Evolutionary conservation across 371 early-diverging fungal genomes (phyloP).

Genomic region (Mucor circinelloides): DNA sequence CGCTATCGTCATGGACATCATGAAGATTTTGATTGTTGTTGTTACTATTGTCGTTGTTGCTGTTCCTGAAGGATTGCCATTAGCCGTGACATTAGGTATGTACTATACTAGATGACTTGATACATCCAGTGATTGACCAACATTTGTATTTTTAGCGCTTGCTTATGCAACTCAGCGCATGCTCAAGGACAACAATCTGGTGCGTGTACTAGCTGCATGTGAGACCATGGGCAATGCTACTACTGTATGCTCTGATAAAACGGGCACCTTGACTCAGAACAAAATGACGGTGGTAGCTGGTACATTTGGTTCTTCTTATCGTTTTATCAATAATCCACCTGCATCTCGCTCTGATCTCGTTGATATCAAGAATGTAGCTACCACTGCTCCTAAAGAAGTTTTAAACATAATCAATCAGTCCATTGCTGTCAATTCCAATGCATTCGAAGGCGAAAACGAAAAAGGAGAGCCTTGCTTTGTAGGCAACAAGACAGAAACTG

Average conservation of each 20-base stretch:
- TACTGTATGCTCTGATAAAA: conserved; percentile 91
- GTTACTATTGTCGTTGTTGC: conserved; percentile 82
- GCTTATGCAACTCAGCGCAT: conserved; percentile 80
- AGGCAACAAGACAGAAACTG: conserved; percentile 83
- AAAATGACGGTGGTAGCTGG: conserved; percentile 88
- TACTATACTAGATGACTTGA: neutral
- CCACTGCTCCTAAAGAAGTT: conserved; percentile 43
- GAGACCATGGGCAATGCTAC: conserved; percentile 96
- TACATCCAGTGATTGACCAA: neutral
- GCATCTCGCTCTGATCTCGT: conserved; percentile 34
- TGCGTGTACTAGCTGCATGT: conserved; percentile 87
- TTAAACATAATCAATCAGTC: conserved; percentile 60
- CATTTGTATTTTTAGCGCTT: conserved; percentile 50
- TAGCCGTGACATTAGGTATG: conserved; percentile 71
- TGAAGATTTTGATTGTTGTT: conserved; percentile 68
- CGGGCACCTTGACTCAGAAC: conserved; percentile 90
- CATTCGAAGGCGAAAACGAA: conserved; percentile 66
- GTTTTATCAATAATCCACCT: conserved; percentile 44
- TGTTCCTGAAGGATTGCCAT: conserved; percentile 81
- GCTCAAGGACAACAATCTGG: conserved; percentile 91
- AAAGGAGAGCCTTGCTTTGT: conserved; percentile 58
- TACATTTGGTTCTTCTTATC: conserved; percentile 53
- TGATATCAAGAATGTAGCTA: conserved; percentile 32
- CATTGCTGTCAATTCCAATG: conserved; percentile 81
- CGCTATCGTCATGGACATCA: conserved; percentile 54